Conservation (phyloP, 1,139 yeast species). For the Candida dubliniensis region DNA sequence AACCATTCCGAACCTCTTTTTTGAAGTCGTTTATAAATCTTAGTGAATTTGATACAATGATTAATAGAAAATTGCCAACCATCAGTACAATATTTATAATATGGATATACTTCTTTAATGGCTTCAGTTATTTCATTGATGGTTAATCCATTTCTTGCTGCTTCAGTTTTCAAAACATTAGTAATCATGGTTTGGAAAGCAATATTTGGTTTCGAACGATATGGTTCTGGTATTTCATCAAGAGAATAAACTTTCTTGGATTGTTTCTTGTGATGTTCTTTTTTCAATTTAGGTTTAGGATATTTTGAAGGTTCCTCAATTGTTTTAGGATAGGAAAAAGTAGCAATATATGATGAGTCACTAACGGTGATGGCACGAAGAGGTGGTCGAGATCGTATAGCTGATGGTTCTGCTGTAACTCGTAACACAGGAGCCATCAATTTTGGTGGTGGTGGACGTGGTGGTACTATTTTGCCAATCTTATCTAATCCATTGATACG, state of each 20-base stretch:
- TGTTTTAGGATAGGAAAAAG: constrained; percentile 37
- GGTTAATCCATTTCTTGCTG: constrained; percentile 63
- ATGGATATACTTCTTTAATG: constrained; percentile 85
- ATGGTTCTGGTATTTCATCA: constrained; percentile 86
- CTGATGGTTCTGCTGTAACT: constrained; percentile 22
- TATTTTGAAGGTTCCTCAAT: constrained; percentile 34
- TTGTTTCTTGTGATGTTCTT: constrained; percentile 33
- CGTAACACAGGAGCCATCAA: constrained; percentile 36
- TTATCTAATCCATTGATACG: constrained; percentile 9
- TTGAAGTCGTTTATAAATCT: constrained; percentile 73
- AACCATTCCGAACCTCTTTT: constrained; percentile 74
- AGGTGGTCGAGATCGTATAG: constrained; percentile 19
- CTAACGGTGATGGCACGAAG: constrained; percentile 29
- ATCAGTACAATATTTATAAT: constrained; percentile 88
- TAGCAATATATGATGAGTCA: constrained; percentile 22
- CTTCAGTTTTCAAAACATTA: constrained; percentile 67
- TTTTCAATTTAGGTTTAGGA: constrained; percentile 48
- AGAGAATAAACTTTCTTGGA: constrained; percentile 61
- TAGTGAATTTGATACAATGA: constrained; percentile 83
- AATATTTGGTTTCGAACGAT: constrained; percentile 75
- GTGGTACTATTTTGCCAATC: constrained; percentile 13
- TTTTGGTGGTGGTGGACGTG: constrained; percentile 38
- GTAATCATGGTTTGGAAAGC: constrained; percentile 81
- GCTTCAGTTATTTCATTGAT: constrained; percentile 83
- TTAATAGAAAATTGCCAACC: constrained; percentile 97